Evolutionary conservation across 2,329 filamentous ascomycete genomes (phyloP).

Genomic region (Penicillium sclerotigenum): DNA sequence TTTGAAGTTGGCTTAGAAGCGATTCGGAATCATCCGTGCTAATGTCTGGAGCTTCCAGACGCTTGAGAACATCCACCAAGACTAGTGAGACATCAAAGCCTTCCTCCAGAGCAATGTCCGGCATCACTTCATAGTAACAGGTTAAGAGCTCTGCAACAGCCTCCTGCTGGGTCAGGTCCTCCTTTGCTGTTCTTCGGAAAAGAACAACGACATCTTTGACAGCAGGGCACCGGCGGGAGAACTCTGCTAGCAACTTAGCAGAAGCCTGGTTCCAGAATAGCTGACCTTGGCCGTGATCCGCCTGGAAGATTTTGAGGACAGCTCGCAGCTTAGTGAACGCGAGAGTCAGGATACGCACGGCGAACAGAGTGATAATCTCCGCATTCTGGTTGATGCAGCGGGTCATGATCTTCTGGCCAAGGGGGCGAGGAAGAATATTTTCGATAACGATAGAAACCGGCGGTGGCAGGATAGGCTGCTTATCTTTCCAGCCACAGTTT

Average conservation of each 20-base stretch:
- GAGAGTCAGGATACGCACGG: slow-evolving; percentile 71
- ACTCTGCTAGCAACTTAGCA: slow-evolving; percentile 66
- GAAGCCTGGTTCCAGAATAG: slow-evolving; percentile 67
- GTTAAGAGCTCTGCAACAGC: slow-evolving; percentile 73
- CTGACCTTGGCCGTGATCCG: slow-evolving; percentile 44
- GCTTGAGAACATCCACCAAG: slow-evolving; percentile 65
- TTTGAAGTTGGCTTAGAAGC: slow-evolving; percentile 71
- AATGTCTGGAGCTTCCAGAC: slow-evolving; percentile 50
- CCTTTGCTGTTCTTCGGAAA: slow-evolving; percentile 66
- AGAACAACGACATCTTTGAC: slow-evolving; percentile 76
- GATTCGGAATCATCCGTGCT: slow-evolving; percentile 55
- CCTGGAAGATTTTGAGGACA: slow-evolving; percentile 60
- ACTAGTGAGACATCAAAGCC: slow-evolving; percentile 84
- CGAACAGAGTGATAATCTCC: slow-evolving; percentile 79
- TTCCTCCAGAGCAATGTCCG: slow-evolving; percentile 73
- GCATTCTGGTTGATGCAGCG: slow-evolving; percentile 76
- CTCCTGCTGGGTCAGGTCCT: slow-evolving; percentile 72
- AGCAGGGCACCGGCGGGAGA: slow-evolving; percentile 72
- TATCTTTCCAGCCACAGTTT: slow-evolving; percentile 65
- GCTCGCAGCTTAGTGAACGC: slow-evolving; percentile 73
- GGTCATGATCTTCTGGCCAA: slow-evolving; percentile 74
- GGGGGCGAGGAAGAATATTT: slow-evolving; percentile 76
- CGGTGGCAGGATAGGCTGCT: slow-evolving; percentile 67
- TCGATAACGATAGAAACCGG: slow-evolving; percentile 76
- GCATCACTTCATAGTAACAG: slow-evolving; percentile 80